Base-by-base conservation (phyloP, 2,329 filamentous ascomycete genomes). In the Ophiostoma tasmaniense region DNA sequence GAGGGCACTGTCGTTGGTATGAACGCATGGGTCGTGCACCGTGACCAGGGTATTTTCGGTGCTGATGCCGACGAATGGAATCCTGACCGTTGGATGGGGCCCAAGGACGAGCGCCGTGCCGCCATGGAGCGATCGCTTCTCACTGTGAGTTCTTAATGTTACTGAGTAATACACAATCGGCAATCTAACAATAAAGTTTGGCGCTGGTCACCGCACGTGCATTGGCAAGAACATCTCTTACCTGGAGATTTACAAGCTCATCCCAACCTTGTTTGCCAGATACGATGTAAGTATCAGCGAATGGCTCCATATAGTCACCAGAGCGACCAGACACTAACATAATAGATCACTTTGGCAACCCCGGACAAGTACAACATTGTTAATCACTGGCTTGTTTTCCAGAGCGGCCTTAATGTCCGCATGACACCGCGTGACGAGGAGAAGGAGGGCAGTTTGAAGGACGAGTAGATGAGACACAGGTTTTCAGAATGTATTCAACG, bases 21-120 rank as follows among this genome's bases (percentile, higher is more conserved):
- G 68, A 81, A 79, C 62, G 76, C 79, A 0, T 80, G 77, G 68
- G 77, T 82, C 1, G 73, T 79, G 0, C 76, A 77, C 0, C 74
- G 76, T 7, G 80, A 85, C 73, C 75, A 74, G 62, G 72, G 59
- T 39, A 45, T 81, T 2, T 85, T 81, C 72, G 83, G 82, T 0
- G 72, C 76, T 0, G 81, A 85, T 69, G 78, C 79, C 0, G 77
- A 83, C 25, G 70, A 72, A 0, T 85, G 81, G 71, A 75, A 76
- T 1, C 82, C 83, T 0, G 82, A 83, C 65, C 76, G 84, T 3
- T 86, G 83, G 82, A 73, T 85, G 8, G 75, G 73, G 39, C 69
- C 73, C 2, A 73, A 75, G 42, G 68, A 77, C 52, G 69, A 72
- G 35, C 76, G 81, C 1, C 74, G 78, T 45, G 71, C 73, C 10